These are phyloP conservation scores for Citrus mangshanensis DNA, from an alignment of 345 rosid genomes.

Conservation along the genomic window DNA sequence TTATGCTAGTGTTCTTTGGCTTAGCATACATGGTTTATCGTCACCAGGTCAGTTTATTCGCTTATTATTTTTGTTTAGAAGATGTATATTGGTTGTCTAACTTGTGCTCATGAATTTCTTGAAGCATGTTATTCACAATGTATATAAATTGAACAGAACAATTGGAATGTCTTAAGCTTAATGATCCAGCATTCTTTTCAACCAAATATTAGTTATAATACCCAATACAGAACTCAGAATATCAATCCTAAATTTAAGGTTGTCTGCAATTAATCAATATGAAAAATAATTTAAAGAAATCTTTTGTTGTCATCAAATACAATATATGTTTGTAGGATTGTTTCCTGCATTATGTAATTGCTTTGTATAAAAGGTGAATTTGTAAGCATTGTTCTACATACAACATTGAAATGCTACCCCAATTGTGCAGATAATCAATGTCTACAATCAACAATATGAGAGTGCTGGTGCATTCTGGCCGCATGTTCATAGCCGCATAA, in stretches of 20 bases:
- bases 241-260: not conserved
- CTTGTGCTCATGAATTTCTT: not conserved
- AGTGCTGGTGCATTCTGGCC: slow-evolving; percentile 99
- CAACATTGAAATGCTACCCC: not conserved
- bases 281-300: not conserved
- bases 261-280: not conserved
- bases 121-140: not conserved
- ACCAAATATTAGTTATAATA: not conserved
- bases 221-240: not conserved
- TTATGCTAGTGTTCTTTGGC: slow-evolving; percentile 82
- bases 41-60: slow-evolving; percentile 71
- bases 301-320: not conserved
- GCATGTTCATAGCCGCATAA: slow-evolving; percentile 79
- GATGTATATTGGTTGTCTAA: not conserved
- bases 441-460: slow-evolving; percentile 87
- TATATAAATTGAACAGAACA: not conserved
- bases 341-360: not conserved
- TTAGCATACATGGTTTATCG: slow-evolving; percentile 92
- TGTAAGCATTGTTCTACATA: not conserved
- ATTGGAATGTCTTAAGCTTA: not conserved
- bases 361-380: not conserved
- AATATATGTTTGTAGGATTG: not conserved
- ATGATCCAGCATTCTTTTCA: not conserved
- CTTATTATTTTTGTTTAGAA: not conserved
- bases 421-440: slow-evolving; percentile 73